Conservation (phyloP, 192 early-diverging fungal species). For the Coemansia guatemalensis region DNA sequence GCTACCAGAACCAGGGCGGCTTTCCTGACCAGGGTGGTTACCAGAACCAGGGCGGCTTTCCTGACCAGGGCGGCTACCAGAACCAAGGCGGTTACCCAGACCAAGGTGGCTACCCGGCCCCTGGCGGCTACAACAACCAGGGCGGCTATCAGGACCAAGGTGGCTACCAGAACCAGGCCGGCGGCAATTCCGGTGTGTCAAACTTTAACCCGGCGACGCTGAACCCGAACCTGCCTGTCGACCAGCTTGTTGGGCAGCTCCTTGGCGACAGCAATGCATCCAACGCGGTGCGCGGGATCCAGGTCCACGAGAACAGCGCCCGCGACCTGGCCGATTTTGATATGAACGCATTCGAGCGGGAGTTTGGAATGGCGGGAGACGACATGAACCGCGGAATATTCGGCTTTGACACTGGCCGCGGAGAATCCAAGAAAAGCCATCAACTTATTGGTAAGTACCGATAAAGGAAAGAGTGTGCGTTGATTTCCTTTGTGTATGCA, state of each 20-base stretch:
- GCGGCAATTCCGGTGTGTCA: background rate
- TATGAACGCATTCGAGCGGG: constrained; percentile 15
- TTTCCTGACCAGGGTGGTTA: constrained; percentile 13
- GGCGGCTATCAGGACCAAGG: background rate
- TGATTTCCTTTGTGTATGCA: background rate
- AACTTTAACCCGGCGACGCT: background rate
- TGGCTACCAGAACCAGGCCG: background rate
- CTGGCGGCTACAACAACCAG: constrained; percentile 11
- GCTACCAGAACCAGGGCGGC: constrained; percentile 20
- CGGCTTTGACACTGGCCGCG: constrained; percentile 33
- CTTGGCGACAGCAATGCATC: constrained; percentile 6
- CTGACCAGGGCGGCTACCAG: background rate
- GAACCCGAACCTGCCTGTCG: constrained; percentile 10
- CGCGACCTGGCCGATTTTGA: constrained; percentile 44
- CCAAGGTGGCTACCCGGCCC: constrained; percentile 2
- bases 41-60: constrained; percentile 1
- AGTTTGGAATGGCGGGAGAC: constrained; percentile 17
- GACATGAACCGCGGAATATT: constrained; percentile 39
- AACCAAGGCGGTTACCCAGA: background rate
- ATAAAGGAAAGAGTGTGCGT: background rate
- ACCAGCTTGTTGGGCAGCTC: constrained; percentile 8
- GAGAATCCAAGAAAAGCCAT: constrained; percentile 47
- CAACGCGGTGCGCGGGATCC: constrained; percentile 3
- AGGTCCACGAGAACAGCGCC: constrained; percentile 7
- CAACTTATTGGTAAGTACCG: constrained; percentile 53